phyloP scores from a whole-genome alignment of 441 rosid species.

The Euphorbia schlechtendalii region DNA sequence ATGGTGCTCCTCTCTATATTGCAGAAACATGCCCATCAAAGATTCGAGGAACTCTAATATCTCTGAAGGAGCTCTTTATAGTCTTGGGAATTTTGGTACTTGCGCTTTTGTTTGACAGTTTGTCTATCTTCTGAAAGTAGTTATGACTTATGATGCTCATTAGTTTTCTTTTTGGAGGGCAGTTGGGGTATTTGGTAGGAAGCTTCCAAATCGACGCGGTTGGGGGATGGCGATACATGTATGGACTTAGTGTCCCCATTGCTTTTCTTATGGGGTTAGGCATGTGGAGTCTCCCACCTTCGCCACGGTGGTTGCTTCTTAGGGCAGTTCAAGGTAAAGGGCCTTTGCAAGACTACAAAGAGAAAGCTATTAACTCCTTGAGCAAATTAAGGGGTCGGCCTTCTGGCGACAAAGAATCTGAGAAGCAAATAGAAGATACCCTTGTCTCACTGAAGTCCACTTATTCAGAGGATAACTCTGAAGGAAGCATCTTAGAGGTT shows the following conservation, averaged over 20 bases:
- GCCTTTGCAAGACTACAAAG: slow-evolving; percentile 61
- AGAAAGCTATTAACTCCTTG: slow-evolving; percentile 64
- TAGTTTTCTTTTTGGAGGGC: slow-evolving; percentile 13
- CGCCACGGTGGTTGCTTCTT: slow-evolving; percentile 97
- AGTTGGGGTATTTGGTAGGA: slow-evolving; percentile 89
- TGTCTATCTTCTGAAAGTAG: slow-evolving; percentile 10
- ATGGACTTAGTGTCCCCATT: slow-evolving; percentile 56
- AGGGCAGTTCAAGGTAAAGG: slow-evolving; percentile 86
- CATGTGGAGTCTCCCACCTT: slow-evolving; percentile 86
- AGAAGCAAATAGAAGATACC: slow-evolving; percentile 68
- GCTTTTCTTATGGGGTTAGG: slow-evolving; percentile 85
- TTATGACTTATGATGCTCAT: neutral
- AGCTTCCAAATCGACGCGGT: slow-evolving; percentile 68
- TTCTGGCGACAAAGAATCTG: slow-evolving; percentile 58
- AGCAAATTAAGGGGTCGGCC: slow-evolving; percentile 82
- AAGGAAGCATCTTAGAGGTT: slow-evolving; percentile 74
- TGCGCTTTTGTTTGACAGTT: neutral
- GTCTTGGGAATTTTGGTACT: slow-evolving; percentile 91
- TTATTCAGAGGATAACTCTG: slow-evolving; percentile 51
- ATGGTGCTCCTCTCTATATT: slow-evolving; percentile 95
- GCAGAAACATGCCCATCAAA: slow-evolving; percentile 98
- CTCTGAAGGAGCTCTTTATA: slow-evolving; percentile 86
- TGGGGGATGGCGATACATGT: slow-evolving; percentile 98
- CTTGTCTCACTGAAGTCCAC: slow-evolving; percentile 60
- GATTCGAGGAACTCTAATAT: slow-evolving; percentile 92